Evolutionary conservation across 345 rosid genomes (phyloP), one percentile per base, ranked within the genome.

Genomic region (Populus tremula): DNA sequence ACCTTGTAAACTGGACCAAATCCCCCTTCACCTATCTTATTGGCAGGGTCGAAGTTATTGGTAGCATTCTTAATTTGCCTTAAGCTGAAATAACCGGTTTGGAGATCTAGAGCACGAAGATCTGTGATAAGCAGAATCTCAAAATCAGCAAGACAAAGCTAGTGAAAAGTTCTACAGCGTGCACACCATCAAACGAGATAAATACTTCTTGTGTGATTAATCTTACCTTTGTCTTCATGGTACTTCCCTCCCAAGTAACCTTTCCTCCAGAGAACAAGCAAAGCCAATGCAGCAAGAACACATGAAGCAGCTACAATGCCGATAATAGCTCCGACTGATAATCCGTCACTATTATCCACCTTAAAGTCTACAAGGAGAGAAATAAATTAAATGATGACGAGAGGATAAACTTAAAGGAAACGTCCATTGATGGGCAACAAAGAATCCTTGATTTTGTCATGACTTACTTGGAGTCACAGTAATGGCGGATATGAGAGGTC

Each of bases 1-100:
- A 94, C 96, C 96, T 91, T 92, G 88, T 86, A 92, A 56, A 94
- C 98, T n/a, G 97, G 92, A 35, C 98, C 94, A 75, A 94, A 94
- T 45, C 95, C 98, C 86, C 98, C 97, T 88, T 94, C 98, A 61
- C 95, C 97, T 25, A 91, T 90, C 89, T 94, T 94, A 83, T 88
- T 85, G 25, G 86, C 85, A 62, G 89, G 80, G 76, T 90, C 89
- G 67, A 94, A 94, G 71, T 91, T 94, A 73, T 85, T 82, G 1
- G 97, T 94, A 16, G 97, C 94, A 36, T 85, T 75, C 79, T 90
- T 91, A 54, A 94, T 90, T 84, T 94, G 95, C 63, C 89, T 84
- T 81, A 94, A 71, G 17, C 93, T 87, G 84, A 92, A 94, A 35
- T 81, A 83, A 33, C 97, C 95, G 20, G 98, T 94, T 76, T 89